A percentile compares a stretch with the other conserved stretches of the same genome.
phyloP scores from a whole-genome alignment of 768 basidiomycete genomes.

The Rubroboletus pulcherrimus region DNA sequence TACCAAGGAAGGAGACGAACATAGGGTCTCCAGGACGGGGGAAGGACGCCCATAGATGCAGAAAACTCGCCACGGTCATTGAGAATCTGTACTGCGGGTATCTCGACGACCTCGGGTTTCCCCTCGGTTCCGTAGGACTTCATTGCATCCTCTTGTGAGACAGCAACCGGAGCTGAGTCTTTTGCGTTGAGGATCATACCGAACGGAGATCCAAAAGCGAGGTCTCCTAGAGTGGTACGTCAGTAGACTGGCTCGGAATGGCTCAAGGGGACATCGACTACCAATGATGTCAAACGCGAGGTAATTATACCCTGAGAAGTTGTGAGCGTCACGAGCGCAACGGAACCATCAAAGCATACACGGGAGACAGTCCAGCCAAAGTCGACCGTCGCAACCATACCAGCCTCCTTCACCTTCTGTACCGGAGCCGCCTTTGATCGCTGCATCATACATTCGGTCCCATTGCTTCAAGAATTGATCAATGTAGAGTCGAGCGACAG shows the following conservation, averaged over 20 bases:
- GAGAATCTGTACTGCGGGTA: constrained; percentile 81
- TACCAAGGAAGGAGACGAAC: constrained; percentile 74
- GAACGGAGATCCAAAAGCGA: constrained; percentile 85
- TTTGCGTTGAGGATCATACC: constrained; percentile 78
- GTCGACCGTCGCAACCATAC: constrained; percentile 55
- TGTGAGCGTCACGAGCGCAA: constrained; percentile 3
- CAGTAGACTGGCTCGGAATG: background rate
- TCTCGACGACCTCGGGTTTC: constrained; percentile 47
- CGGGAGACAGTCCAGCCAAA: constrained; percentile 74
- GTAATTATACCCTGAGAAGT: constrained; percentile 49
- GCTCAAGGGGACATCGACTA: background rate
- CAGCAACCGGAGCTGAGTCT: constrained; percentile 69
- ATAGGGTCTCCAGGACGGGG: constrained; percentile 65
- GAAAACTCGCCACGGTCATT: constrained; percentile 87
- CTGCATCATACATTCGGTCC: constrained; percentile 62
- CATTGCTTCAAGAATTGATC: constrained; percentile 62
- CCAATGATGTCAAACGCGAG: constrained; percentile 79
- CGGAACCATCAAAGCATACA: constrained; percentile 41
- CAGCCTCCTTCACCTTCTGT: constrained; percentile 55
- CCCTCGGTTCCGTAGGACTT: constrained; percentile 47
- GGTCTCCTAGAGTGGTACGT: constrained; percentile 40
- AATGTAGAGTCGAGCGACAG: constrained; percentile 64
- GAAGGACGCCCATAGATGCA: constrained; percentile 77
- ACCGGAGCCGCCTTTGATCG: constrained; percentile 54
- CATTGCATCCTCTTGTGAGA: constrained; percentile 52